A percentile compares a stretch with the other conserved stretches of the same genome.
These are phyloP conservation scores for Chalciporus sp. DNA, from an alignment of 1,284 basidiomycete genomes.

Conservation along the genomic window DNA sequence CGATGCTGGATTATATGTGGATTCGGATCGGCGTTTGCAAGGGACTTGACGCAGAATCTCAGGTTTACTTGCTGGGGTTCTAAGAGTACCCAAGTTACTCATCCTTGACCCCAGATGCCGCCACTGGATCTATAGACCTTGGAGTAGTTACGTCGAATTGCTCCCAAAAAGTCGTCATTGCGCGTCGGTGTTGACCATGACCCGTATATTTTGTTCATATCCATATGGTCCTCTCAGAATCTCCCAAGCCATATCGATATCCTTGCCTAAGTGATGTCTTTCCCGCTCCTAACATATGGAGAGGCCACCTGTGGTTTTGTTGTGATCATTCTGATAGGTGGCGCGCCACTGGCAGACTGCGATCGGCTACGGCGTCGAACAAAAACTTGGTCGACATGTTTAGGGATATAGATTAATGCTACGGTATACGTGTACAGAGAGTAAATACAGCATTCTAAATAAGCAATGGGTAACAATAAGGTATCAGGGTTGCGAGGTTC, in stretches of 20 bases:
- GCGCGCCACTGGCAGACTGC: too few species aligned
- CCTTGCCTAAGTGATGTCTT: too few species aligned
- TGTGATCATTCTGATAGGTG: too few species aligned
- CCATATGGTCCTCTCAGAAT: not conserved
- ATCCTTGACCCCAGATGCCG: not conserved
- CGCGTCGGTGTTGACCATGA: not conserved
- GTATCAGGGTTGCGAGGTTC: slow-evolving; percentile 15
- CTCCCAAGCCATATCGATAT: not conserved
- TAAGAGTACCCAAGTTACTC: not conserved
- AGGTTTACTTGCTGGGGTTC: slow-evolving; percentile 9
- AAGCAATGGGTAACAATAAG: slow-evolving; percentile 6
- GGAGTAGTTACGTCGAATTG: not conserved
- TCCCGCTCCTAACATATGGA: too few species aligned
- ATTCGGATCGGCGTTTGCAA: not conserved
- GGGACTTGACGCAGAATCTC: not conserved
- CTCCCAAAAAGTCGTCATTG: not conserved
- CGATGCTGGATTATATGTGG: too few species aligned
- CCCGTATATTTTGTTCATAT: too few species aligned
- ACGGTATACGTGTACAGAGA: slow-evolving; percentile 13
- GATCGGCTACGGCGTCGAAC: too few species aligned
- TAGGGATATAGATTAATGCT: not conserved
- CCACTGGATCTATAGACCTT: not conserved
- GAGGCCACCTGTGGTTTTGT: too few species aligned
- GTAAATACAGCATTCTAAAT: slow-evolving; percentile 20
- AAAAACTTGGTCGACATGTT: not conserved